Evolutionary conservation across 805 yeast species (phyloP), one percentile per base, ranked within the genome.

Genomic region (Sugiyamaella floridensis): DNA sequence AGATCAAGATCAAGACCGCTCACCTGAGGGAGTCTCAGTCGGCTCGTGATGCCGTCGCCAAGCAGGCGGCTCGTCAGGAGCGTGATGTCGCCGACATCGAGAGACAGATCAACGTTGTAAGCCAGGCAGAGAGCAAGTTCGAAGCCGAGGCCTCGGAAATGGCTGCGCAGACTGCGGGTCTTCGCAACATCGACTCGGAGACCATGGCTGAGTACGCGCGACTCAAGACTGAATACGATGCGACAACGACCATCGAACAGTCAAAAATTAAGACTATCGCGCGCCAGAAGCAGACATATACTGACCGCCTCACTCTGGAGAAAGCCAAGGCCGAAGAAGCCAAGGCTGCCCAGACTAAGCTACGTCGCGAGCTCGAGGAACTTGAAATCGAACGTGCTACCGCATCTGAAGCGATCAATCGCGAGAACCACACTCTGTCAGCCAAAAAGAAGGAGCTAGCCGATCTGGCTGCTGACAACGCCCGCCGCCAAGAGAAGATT

Each of bases 161-260:
- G 56, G 62, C 65, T 22, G 60, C 67, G 28, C 67, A 67, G 37
- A 68, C 70, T 47, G 52, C 45, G 45, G 71, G 63, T 58, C 71
- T 66, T 3, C 40, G 52, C 41, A 61, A 68, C 14, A 60, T 86
- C 28, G 71, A 80, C 14, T 71, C 73, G 0, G 80, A 75, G 10
- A 84, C 80, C 47, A 70, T 79, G 43, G 66, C 69, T 28, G 82
- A 80, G 45, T 89, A 88, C 64, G 81, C 81, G 43, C 20, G 53
- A 1, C 68, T 88, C 53, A 77, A 86, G 62, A 80, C 78, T 40
- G 58, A 71, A 48, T 87, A 78, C 55, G 58, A 53, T 45, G 49
- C 52, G 43, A 54, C 49, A 22, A 63, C 68, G 1, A 54, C 66
- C 7, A 43, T 45, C 8, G 60, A 63, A 43, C 63, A 58, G 50